These are phyloP conservation scores for Blumeriella jaapii DNA, from an alignment of 2,329 filamentous ascomycete genomes.

Conservation along the genomic window DNA sequence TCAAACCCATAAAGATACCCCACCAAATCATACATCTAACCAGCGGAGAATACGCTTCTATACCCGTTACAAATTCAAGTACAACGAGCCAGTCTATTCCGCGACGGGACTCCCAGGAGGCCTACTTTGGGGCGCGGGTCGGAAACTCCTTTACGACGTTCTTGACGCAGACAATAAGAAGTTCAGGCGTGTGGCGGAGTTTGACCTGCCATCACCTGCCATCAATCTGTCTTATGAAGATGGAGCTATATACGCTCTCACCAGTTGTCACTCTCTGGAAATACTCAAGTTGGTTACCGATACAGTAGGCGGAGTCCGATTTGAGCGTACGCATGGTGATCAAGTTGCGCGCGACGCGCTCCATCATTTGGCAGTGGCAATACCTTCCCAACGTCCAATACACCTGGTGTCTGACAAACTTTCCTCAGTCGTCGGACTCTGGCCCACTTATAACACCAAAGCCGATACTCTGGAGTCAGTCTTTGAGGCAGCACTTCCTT, in stretches of 20 bases:
- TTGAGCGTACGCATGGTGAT: constrained; percentile 24
- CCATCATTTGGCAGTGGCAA: constrained; percentile 15
- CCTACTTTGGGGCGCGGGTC: constrained; percentile 45
- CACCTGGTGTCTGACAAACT: constrained; percentile 26
- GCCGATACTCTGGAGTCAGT: constrained; percentile 29
- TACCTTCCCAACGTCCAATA: constrained; percentile 11
- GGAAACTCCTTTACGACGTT: constrained; percentile 42
- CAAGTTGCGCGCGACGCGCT: constrained; percentile 24
- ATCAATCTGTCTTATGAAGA: constrained; percentile 37
- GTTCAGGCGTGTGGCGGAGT: constrained; percentile 36
- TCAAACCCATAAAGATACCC: constrained; percentile 5
- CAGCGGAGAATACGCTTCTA: constrained; percentile 35
- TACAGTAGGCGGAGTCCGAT: constrained; percentile 15
- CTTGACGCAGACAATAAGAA: constrained; percentile 41
- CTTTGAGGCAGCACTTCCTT: constrained; percentile 44
- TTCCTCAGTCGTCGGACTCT: constrained; percentile 24
- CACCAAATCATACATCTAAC: neutral
- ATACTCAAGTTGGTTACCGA: constrained; percentile 34
- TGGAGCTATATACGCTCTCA: constrained; percentile 39
- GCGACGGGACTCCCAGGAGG: constrained; percentile 43
- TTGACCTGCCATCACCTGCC: constrained; percentile 42
- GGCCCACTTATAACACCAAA: constrained; percentile 20
- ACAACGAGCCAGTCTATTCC: constrained; percentile 41
- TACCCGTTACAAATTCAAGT: constrained; percentile 39
- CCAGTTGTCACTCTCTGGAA: constrained; percentile 42